A percentile compares a stretch with the other conserved stretches of the same genome.
Evolutionary conservation across 2,329 filamentous ascomycete genomes (phyloP).

Genomic region (Diaporthe citriasiana): DNA sequence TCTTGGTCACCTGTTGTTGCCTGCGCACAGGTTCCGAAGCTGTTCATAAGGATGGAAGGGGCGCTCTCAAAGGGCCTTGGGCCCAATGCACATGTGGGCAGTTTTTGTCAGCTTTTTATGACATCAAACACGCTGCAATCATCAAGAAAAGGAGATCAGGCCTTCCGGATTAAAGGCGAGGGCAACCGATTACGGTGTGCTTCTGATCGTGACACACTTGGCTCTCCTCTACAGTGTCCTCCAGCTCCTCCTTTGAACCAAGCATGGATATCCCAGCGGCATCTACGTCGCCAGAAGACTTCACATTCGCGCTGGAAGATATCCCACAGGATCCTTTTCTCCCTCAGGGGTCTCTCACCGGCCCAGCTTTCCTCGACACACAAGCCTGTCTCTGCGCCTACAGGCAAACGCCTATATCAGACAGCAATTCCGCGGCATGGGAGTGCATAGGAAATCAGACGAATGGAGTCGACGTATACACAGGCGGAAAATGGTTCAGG

Average conservation of each 20-base stretch:
- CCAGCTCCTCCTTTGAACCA: background rate
- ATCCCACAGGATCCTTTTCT: slow-evolving; percentile 55
- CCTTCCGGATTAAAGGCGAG: background rate
- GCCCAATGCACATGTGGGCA: slow-evolving; percentile 3
- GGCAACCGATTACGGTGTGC: background rate
- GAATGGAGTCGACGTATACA: slow-evolving; percentile 53
- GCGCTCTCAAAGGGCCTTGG: background rate
- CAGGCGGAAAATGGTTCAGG: slow-evolving; percentile 59
- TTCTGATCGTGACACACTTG: background rate
- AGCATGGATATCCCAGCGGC: background rate
- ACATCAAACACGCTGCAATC: background rate
- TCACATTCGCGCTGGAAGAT: background rate
- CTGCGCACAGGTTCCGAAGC: slow-evolving; percentile 6
- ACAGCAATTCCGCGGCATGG: slow-evolving; percentile 51
- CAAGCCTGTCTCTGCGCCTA: slow-evolving; percentile 57
- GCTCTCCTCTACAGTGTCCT: background rate
- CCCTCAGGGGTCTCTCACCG: slow-evolving; percentile 49
- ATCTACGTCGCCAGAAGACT: background rate
- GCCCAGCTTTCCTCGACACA: slow-evolving; percentile 57
- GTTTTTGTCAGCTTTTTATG: background rate
- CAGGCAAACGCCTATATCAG: slow-evolving; percentile 45
- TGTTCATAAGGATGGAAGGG: slow-evolving; percentile 1
- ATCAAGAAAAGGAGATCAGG: background rate
- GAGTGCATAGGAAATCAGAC: slow-evolving; percentile 62
- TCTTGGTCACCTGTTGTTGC: slow-evolving; percentile 13